A percentile compares a stretch with the other conserved stretches of the same genome.
These are phyloP conservation scores for Colletotrichum ledebouriae DNA, from an alignment of 2,329 filamentous ascomycete species.

Conservation along the genomic window DNA sequence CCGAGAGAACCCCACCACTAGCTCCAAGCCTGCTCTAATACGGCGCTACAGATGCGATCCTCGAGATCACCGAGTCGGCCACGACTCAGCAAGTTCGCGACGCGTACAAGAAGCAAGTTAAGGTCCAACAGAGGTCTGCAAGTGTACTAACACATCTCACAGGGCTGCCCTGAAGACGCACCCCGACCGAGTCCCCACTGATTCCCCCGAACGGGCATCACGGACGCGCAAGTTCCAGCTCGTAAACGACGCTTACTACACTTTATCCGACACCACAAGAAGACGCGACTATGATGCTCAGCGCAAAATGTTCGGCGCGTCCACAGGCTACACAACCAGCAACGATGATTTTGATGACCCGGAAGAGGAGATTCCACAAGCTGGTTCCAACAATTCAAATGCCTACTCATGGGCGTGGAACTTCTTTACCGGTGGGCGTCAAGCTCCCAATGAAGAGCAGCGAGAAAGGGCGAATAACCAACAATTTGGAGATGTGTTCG, in stretches of 20 bases:
- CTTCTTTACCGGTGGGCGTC: constrained; percentile 63
- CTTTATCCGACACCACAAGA: constrained; percentile 82
- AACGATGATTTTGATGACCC: constrained; percentile 54
- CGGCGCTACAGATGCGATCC: constrained; percentile 72
- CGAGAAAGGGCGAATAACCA: constrained; percentile 74
- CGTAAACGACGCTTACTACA: constrained; percentile 94
- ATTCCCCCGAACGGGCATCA: constrained; percentile 84
- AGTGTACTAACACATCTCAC: constrained; percentile 42
- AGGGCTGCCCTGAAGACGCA: constrained; percentile 92
- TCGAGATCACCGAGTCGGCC: constrained; percentile 80
- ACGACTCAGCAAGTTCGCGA: constrained; percentile 87
- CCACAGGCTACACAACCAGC: constrained; percentile 48
- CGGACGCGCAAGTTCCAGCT: constrained; percentile 92
- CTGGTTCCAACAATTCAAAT: constrained; percentile 51
- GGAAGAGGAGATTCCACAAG: constrained; percentile 44
- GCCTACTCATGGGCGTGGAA: constrained; percentile 85
- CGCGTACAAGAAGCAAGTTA: constrained; percentile 86
- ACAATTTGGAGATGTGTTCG: constrained; percentile 90
- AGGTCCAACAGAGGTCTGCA: not conserved
- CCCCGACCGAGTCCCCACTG: constrained; percentile 87
- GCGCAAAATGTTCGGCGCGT: constrained; percentile 68
- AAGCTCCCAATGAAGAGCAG: constrained; percentile 53
- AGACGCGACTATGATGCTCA: constrained; percentile 88
- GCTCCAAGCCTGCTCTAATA: constrained; percentile 30
- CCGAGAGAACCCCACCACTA: constrained; percentile 15